These are phyloP conservation scores for Nematocida major DNA, from an alignment of 371 early-diverging fungal genomes.

Conservation along the genomic window DNA sequence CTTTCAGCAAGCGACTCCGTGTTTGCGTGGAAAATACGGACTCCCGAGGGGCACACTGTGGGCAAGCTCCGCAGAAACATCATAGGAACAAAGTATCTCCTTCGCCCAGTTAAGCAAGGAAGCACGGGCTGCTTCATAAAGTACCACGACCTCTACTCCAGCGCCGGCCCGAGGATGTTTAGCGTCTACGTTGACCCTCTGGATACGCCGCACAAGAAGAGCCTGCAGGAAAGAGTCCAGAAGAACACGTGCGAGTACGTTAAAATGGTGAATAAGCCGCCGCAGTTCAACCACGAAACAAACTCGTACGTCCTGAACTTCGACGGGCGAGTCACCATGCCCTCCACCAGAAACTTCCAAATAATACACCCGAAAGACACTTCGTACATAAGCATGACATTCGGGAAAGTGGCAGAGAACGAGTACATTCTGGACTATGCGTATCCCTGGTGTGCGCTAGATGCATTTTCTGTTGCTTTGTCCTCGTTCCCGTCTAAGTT, in stretches of 20 bases:
- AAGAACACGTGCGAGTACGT: slow-evolving; percentile 40
- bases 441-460: slow-evolving; percentile 80
- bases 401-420: slow-evolving; percentile 74
- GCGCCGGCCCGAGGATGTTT: slow-evolving; percentile 33
- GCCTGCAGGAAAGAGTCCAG: slow-evolving; percentile 8
- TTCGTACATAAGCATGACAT: slow-evolving; percentile 80
- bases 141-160: slow-evolving; percentile 21
- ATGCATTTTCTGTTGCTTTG: slow-evolving; percentile 83
- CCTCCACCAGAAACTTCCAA: slow-evolving; percentile 92
- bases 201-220: background rate
- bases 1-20: background rate
- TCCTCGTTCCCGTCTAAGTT: slow-evolving; percentile 68
- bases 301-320: slow-evolving; percentile 86
- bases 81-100: slow-evolving; percentile 29
- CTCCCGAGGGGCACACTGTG: background rate
- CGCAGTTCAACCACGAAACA: slow-evolving; percentile 73
- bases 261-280: slow-evolving; percentile 59
- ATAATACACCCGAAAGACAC: slow-evolving; percentile 68
- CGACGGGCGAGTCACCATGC: slow-evolving; percentile 78
- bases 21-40: slow-evolving; percentile 28
- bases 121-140: slow-evolving; percentile 25
- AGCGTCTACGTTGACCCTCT: slow-evolving; percentile 21
- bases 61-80: slow-evolving; percentile 26
- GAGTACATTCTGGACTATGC: slow-evolving; percentile 81
- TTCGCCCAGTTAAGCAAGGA: background rate